Base-by-base conservation (phyloP, 176 grass and related monocot species). In the Lolium rigidum region DNA sequence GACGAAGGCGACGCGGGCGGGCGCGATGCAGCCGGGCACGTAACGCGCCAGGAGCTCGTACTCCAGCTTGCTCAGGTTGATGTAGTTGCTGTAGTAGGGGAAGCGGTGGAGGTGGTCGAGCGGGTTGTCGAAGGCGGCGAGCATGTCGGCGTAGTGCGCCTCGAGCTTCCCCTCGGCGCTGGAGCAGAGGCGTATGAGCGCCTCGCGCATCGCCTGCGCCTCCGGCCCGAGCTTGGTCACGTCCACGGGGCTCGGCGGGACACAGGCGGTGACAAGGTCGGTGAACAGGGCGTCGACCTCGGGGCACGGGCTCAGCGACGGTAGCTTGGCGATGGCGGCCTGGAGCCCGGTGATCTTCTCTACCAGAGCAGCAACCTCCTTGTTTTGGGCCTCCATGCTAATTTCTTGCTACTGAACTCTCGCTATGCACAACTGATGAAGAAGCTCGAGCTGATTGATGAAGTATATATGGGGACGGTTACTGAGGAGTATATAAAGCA, bases 61-160 rank as follows among this genome's bases (percentile, higher is more conserved):
- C 91, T 98, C 96, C 7, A 95, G 65, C 35, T 79, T 85, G 86
- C 93, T 94, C 15, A 98, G 89, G 68, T 92, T 87, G 70, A 98
- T 39, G 73, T 98, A 98, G 83, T 98, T 98, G 73, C 41, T 88
- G 54, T 89, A 94, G 86, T 95, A 98, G 0, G 95, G 95, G 64
- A 98, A 98, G 51, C 87, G 83, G 28, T 4, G 43, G 17, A 98
- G 73, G 71, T 98, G 91, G 22, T 92, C 86, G 44, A 98, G 85
- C 13, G 95, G 95, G 81, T 95, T 94, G 37, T 94, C 91, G 39
- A 92, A 93, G 37, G 66, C 21, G 48, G 85, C 83, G 58, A 98
- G 77, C 76, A 93, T 10, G 76, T 98, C 95, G 17, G 89, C 68
- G 83, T 94, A 95, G 83, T 98, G 91, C 66, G 68, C 85, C 78